Conservation (phyloP, 2,329 filamentous ascomycete genomes). For the Beauveria medogensis region DNA sequence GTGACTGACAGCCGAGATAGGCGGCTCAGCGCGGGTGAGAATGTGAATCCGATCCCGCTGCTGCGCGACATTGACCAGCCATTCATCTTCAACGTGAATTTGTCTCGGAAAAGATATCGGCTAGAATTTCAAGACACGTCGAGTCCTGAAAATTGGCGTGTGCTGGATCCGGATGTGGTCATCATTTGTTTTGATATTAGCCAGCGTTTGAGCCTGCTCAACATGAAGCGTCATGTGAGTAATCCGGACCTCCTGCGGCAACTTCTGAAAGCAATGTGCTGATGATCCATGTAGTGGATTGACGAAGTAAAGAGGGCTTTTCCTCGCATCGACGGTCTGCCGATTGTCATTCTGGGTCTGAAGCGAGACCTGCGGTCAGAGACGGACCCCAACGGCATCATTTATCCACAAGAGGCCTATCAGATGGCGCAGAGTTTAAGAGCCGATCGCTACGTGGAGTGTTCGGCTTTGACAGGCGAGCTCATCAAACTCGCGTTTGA, state of each 20-base stretch:
- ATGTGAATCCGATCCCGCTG: constrained; percentile 35
- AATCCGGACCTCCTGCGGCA: constrained; percentile 12
- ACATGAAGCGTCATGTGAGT: constrained; percentile 47
- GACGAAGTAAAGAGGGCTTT: constrained; percentile 45
- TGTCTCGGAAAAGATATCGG: constrained; percentile 32
- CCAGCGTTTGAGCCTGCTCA: constrained; percentile 48
- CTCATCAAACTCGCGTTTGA: constrained; percentile 50
- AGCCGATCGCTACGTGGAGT: constrained; percentile 56
- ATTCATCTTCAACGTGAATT: constrained; percentile 47
- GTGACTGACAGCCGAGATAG: constrained; percentile 24
- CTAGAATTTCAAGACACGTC: constrained; percentile 55
- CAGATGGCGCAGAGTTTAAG: constrained; percentile 48
- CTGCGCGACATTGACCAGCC: constrained; percentile 53
- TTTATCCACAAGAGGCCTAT: constrained; percentile 55
- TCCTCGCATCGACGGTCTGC: constrained; percentile 37
- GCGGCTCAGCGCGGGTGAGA: constrained; percentile 41
- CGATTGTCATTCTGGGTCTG: constrained; percentile 49
- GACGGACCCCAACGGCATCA: constrained; percentile 49
- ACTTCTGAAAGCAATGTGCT: neutral
- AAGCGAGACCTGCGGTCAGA: constrained; percentile 54
- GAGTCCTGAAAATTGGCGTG: constrained; percentile 49
- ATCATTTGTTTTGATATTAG: constrained; percentile 56
- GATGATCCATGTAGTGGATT: constrained; percentile 39
- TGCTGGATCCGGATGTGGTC: constrained; percentile 49
- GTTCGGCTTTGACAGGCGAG: constrained; percentile 53